Evolutionary conservation across 768 basidiomycete species (phyloP), one percentile per base, ranked within the genome.

Genomic region (Artomyces pyxidatus): DNA sequence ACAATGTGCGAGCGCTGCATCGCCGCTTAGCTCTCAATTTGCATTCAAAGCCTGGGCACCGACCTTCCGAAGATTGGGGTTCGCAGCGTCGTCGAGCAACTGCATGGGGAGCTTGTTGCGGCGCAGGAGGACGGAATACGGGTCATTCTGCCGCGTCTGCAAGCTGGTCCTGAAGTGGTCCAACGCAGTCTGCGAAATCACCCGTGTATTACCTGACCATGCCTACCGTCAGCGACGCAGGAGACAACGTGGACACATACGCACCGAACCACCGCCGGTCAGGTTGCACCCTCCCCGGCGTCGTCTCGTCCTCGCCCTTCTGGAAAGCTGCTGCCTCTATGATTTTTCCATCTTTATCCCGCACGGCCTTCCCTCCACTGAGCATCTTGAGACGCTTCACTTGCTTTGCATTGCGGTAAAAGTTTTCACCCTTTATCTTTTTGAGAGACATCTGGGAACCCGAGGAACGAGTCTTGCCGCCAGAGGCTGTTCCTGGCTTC

Each of bases 21-120:
- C 7, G 25, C 19, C 19, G 41, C 5, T 23, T 6, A n/a, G 26
- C 10, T 2, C 19, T 6, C 30, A 25, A 25, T 11, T 21, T 9
- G n/a, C n/a, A n/a, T n/a, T n/a, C 9, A 30, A 21, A 21, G 35
- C 19, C 23, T 11, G 11, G 29, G 9, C 42, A 53, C 69, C 32
- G 48, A 78, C 91, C 75, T 94, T 95, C 58, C 82, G 85, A 37
- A 71, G 57, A 61, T 83, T 80, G 1, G 86, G 83, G 58, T 92
- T 93, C 5, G 79, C 77, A 28, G 88, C 84, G 64, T 96, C 94
- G 57, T 95, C 91, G 29, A 99, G 72, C 37, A 99, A 72, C 8
- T 88, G 90, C 93, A 99, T 96, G 3, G 95, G 95, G 12, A 99
- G 75, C 67, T 98, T 98, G 69, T 97, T 98, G 50, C 93, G 77